These are phyloP conservation scores for Phytophthora litchii DNA, from an alignment of 352 stramenopile species.

Conservation along the genomic window DNA sequence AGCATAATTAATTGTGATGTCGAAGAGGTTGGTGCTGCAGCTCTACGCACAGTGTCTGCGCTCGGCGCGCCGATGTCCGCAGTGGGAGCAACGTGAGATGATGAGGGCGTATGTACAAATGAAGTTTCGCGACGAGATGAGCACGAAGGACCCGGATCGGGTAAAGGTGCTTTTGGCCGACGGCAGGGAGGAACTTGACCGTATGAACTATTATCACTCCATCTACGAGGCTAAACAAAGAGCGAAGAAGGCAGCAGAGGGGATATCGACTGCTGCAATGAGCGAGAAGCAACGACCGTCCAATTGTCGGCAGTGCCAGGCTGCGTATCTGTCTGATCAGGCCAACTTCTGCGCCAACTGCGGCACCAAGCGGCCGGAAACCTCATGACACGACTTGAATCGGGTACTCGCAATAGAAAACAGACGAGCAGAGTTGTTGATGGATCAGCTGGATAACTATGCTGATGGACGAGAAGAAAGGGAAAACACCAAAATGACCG, in stretches of 20 bases:
- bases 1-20: slow-evolving; percentile 22
- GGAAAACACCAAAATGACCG: too few relatives aligned
- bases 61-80: slow-evolving; percentile 72
- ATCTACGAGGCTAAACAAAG: slow-evolving; percentile 75
- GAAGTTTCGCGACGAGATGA: slow-evolving; percentile 74
- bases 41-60: slow-evolving; percentile 80
- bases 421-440: neutral
- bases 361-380: slow-evolving; percentile 52
- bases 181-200: slow-evolving; percentile 74
- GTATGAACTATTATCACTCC: slow-evolving; percentile 89
- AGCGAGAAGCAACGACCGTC: slow-evolving; percentile 11
- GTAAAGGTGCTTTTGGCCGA: slow-evolving; percentile 66
- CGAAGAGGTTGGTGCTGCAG: slow-evolving; percentile 49
- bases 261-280: neutral
- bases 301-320: slow-evolving; percentile 49
- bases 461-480: too few relatives aligned
- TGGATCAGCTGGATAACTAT: neutral
- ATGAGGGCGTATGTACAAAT: slow-evolving; percentile 83
- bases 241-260: slow-evolving; percentile 8
- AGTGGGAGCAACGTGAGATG: slow-evolving; percentile 85
- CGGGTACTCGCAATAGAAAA: slow-evolving; percentile 10
- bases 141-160: slow-evolving; percentile 54
- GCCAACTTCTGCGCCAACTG: slow-evolving; percentile 84
- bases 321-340: slow-evolving; percentile 45
- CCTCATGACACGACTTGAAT: slow-evolving; percentile 20